phyloP scores from a whole-genome alignment of 257 asterid species.

The Rubia yunnanensis region DNA sequence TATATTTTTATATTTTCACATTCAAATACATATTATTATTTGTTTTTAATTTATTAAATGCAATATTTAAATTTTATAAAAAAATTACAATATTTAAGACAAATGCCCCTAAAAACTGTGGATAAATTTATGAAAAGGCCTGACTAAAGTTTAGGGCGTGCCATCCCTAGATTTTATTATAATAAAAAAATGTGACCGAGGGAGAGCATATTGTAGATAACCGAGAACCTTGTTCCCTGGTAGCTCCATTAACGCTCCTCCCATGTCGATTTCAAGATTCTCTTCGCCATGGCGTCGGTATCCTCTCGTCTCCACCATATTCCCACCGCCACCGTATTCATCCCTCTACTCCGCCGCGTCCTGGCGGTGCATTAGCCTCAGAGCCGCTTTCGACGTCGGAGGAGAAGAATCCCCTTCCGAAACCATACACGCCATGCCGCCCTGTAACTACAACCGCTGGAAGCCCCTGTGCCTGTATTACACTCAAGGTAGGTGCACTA shows the following conservation, averaged over 20 bases:
- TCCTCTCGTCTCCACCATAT: conserved; percentile 9
- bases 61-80: too few relatives aligned
- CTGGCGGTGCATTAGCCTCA: conserved; percentile 15
- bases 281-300: conserved; percentile 38
- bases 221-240: not conserved
- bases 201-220: not conserved
- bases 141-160: too few relatives aligned
- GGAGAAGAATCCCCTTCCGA: conserved; percentile 28
- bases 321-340: conserved; percentile 16
- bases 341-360: conserved; percentile 12
- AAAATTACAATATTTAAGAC: too few relatives aligned
- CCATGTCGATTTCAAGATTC: conserved; percentile 11
- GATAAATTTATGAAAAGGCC: too few relatives aligned
- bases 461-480: conserved; percentile 77
- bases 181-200: not conserved
- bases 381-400: conserved; percentile 25
- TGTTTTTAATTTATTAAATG: too few relatives aligned
- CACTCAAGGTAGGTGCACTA: conserved; percentile 80
- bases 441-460: conserved; percentile 35
- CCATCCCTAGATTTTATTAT: too few relatives aligned
- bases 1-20: too few relatives aligned
- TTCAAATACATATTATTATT: too few relatives aligned
- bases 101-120: too few relatives aligned
- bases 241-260: not conserved
- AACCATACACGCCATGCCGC: conserved; percentile 17